Base-by-base conservation (phyloP, 305 asterid species). In the Fraxinus xanthoxyloides region DNA sequence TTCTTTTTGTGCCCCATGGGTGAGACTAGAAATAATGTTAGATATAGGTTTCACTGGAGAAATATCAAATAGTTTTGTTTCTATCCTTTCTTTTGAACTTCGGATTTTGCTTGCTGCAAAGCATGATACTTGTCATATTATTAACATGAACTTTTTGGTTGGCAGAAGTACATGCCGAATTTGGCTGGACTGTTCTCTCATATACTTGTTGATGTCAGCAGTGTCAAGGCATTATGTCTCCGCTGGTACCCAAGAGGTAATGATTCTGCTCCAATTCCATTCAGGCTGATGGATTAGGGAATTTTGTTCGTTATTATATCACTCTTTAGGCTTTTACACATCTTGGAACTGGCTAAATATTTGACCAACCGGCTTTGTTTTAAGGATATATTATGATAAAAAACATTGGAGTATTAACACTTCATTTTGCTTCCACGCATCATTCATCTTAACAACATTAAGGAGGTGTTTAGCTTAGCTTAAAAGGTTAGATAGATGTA, bases 211-310 rank as follows among this genome's bases (percentile, higher is more conserved):
- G 99, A 96, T 75, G 98, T 96, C 80, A 96, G 99, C 91, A 94
- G 95, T 26, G 79, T 96, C 84, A 92, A 90, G 87, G 95, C 98
- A 0, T 77, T 96, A 78, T 94, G 99, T 79, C 21, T 85, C 77
- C 98, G 98, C 48, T 96, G 98, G 99, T 96, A 84, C 87, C 98
- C 98, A 46, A 89, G 79, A 92, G 99, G 99, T 96, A 86, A 88
- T 61, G 61, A 46, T 79, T 80, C 43, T 15, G 9, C 46, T 76
- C 56, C 80, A 54, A 56, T 82, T 73, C 28, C 35, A 23, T 86
- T 84, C 46, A 79, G 69, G 79, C 69, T 63, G 26, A 69, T 54
- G 40, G 17, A 63, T 35, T 15, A 31, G 40, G 8, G 7, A 5
- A 17, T 59, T 35, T 72, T 30, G 8, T 23, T 46, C 69, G 6